Evolutionary conservation across 2,329 filamentous ascomycete species (phyloP).

Genomic region (Malbranchea zuffiana): DNA sequence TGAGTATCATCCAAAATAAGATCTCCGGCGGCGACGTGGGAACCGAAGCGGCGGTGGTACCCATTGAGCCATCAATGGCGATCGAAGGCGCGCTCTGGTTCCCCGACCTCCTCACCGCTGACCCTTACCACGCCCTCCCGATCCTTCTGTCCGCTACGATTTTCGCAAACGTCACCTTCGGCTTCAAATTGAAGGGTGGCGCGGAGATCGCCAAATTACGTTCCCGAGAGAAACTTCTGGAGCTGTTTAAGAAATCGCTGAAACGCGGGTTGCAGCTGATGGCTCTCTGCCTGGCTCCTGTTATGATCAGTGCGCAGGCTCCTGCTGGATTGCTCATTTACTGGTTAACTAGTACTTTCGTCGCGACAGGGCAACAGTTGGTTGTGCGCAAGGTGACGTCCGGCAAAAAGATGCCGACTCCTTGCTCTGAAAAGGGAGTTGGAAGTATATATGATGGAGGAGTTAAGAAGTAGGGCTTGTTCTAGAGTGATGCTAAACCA

Average conservation of each 20-base stretch:
- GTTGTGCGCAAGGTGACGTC: conserved; percentile 34
- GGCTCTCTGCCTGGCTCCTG: conserved; percentile 32
- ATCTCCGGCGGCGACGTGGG: too few species aligned
- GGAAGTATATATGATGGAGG: conserved; percentile 1
- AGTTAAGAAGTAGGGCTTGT: too few species aligned
- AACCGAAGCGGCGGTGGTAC: conserved; percentile 14
- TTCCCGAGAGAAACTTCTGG: conserved; percentile 3
- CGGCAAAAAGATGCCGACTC: conserved; percentile 21
- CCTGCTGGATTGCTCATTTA: conserved; percentile 40
- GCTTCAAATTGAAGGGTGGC: conserved; percentile 18
- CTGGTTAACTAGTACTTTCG: conserved; percentile 38
- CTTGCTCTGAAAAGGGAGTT: conserved; percentile 16
- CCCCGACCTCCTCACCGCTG: conserved; percentile 43
- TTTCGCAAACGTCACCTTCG: conserved; percentile 36
- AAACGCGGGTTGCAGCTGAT: conserved; percentile 26
- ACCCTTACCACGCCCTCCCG: conserved; percentile 42
- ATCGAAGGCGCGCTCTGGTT: conserved; percentile 53
- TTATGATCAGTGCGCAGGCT: conserved; percentile 25
- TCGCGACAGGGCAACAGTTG: conserved; percentile 32
- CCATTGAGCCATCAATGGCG: conserved; percentile 41
- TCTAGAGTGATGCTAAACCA: too few species aligned
- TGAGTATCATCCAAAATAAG: conserved; percentile 32
- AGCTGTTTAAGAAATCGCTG: conserved; percentile 19
- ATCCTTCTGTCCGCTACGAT: conserved; percentile 40
- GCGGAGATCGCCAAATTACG: conserved; percentile 11